Evolutionary conservation across 2,329 filamentous ascomycete genomes (phyloP).

Genomic region (Diaporthe citrichinensis): DNA sequence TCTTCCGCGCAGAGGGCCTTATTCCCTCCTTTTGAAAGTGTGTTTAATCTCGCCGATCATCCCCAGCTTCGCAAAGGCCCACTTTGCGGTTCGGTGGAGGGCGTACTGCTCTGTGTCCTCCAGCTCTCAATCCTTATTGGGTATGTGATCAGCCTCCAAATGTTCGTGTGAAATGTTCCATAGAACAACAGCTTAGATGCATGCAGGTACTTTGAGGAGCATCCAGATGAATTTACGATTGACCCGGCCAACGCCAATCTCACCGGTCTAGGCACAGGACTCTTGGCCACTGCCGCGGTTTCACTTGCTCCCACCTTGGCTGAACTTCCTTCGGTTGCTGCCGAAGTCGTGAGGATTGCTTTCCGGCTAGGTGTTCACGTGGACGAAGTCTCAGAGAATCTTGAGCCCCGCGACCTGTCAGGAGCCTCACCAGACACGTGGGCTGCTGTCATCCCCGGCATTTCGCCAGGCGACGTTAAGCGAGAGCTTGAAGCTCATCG

Average conservation of each 20-base stretch:
- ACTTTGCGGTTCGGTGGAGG: slow-evolving; percentile 60
- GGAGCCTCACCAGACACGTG: slow-evolving; percentile 51
- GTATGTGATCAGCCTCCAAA: slow-evolving; percentile 49
- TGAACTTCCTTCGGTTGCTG: slow-evolving; percentile 57
- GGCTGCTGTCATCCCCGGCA: slow-evolving; percentile 58
- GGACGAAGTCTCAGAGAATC: slow-evolving; percentile 56
- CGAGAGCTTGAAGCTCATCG: slow-evolving; percentile 55
- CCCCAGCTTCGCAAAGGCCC: slow-evolving; percentile 55
- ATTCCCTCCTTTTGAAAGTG: slow-evolving; percentile 55
- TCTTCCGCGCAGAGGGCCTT: slow-evolving; percentile 47
- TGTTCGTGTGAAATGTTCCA: not conserved
- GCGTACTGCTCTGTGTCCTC: slow-evolving; percentile 56
- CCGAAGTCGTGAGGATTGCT: slow-evolving; percentile 57
- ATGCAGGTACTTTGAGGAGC: not conserved
- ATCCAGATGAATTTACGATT: slow-evolving; percentile 44
- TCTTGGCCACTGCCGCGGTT: slow-evolving; percentile 58
- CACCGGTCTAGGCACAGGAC: slow-evolving; percentile 60
- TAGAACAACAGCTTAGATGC: not conserved
- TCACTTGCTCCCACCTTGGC: slow-evolving; percentile 55
- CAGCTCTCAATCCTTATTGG: slow-evolving; percentile 60
- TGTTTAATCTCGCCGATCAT: slow-evolving; percentile 53
- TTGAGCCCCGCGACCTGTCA: slow-evolving; percentile 52
- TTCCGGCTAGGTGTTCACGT: slow-evolving; percentile 63
- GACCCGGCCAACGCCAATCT: slow-evolving; percentile 49
- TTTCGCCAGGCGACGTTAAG: slow-evolving; percentile 51